A percentile compares a stretch with the other conserved stretches of the same genome.
phyloP scores from a whole-genome alignment of 371 early-diverging fungal species.

The Mycotypha africana region DNA sequence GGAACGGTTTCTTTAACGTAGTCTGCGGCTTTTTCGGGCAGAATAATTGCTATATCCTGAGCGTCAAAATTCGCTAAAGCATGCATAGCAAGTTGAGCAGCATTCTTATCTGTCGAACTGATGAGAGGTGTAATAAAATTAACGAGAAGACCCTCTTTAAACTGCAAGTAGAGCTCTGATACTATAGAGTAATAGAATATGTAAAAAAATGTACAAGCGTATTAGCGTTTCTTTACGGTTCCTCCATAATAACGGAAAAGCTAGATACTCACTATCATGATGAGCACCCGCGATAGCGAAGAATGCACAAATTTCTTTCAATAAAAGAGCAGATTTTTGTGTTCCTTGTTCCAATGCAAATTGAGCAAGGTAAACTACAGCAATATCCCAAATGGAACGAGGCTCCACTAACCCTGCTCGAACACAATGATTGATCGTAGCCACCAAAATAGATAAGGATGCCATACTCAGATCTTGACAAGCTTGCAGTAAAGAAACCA shows the following conservation, averaged over 20 bases:
- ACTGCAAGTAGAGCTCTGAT: constrained; percentile 44
- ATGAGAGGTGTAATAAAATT: constrained; percentile 38
- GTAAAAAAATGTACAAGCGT: no score
- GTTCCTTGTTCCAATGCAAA: constrained; percentile 27
- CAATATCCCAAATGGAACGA: constrained; percentile 50
- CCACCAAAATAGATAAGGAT: constrained; percentile 39
- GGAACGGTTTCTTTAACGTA: constrained; percentile 24
- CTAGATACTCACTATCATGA: constrained; percentile 36
- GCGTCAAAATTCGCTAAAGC: constrained; percentile 44
- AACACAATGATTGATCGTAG: constrained; percentile 43
- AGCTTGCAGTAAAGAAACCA: constrained; percentile 43
- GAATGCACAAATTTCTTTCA: constrained; percentile 36
- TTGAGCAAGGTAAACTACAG: constrained; percentile 43
- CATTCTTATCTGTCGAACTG: constrained; percentile 17
- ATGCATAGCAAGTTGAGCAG: constrained; percentile 27
- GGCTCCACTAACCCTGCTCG: constrained; percentile 45
- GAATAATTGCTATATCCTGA: constrained; percentile 31
- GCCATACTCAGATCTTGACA: constrained; percentile 42
- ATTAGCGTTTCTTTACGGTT: no score
- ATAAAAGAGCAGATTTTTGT: constrained; percentile 6
- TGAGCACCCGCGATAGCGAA: constrained; percentile 45
- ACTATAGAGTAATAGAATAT: constrained; percentile 15
- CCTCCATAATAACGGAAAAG: no score
- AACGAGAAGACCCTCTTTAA: constrained; percentile 35
- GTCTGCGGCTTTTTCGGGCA: constrained; percentile 42